Percentiles rank a stretch among this genome's conserved stretches.
These are phyloP conservation scores for Haematococcus sp. DNA, from an alignment of 139 green algal species.

Conservation along the genomic window DNA sequence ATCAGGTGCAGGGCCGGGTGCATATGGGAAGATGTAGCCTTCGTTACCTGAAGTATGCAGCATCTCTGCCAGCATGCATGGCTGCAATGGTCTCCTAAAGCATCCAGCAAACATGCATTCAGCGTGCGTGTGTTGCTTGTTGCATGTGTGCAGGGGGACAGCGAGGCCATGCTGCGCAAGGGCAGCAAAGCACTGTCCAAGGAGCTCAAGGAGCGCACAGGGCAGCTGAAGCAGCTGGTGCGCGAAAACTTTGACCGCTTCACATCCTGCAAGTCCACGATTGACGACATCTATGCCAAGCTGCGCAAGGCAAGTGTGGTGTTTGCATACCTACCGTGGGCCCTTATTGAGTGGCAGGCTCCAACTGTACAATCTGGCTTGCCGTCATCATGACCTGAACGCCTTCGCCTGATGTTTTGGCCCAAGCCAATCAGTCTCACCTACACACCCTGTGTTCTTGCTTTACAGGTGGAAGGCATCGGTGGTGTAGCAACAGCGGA, in stretches of 20 bases:
- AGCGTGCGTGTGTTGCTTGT: not conserved
- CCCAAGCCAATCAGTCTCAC: too few relatives aligned
- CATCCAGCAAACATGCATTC: not conserved
- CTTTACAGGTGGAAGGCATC: not conserved
- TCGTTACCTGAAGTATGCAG: not conserved
- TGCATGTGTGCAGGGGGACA: constrained; percentile 44
- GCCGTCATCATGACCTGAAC: too few relatives aligned
- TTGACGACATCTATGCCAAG: constrained; percentile 73
- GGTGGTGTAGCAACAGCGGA: not conserved
- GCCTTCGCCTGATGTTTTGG: too few relatives aligned
- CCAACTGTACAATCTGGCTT: too few relatives aligned
- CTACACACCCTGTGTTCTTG: too few relatives aligned
- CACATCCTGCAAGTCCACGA: constrained; percentile 86
- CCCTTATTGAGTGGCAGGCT: too few relatives aligned
- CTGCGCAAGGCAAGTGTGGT: constrained; percentile 40
- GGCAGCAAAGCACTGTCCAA: constrained; percentile 54
- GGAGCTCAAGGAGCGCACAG: constrained; percentile 71
- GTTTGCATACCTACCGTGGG: too few relatives aligned
- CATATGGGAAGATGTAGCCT: not conserved
- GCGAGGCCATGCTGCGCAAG: constrained; percentile 50
- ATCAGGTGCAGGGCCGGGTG: constrained; percentile 28
- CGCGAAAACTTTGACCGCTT: constrained; percentile 90
- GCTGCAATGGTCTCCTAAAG: not conserved
- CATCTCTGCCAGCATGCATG: not conserved
- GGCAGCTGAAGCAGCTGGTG: constrained; percentile 77